phyloP scores from a whole-genome alignment of 2,329 filamentous ascomycete species.

The Neopestalotiopsis sp. region DNA sequence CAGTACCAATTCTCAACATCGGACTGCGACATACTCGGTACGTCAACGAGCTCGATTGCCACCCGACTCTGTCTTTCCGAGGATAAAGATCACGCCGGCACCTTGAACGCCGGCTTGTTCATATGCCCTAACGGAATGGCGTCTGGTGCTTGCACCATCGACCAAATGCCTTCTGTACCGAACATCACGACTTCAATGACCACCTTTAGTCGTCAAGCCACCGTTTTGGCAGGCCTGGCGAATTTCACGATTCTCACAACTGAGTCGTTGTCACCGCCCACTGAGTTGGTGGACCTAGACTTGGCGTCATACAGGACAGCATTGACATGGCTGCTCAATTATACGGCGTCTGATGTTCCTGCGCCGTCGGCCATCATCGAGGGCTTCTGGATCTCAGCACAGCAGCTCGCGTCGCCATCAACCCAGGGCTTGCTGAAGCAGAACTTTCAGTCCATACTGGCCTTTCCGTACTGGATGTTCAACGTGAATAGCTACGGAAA shows the following conservation, averaged over 20 bases:
- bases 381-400: slow-evolving; percentile 23
- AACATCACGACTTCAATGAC: no score
- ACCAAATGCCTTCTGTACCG: no score
- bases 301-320: slow-evolving; percentile 19
- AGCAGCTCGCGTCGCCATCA: slow-evolving; percentile 12
- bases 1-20: background rate
- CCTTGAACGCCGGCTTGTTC: no score
- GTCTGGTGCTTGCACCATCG: no score
- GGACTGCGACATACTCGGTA: background rate
- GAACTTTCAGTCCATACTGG: slow-evolving; percentile 29
- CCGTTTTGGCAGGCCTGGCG: no score
- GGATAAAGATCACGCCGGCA: no score
- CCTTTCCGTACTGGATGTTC: slow-evolving; percentile 31
- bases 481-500: slow-evolving; percentile 24
- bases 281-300: background rate
- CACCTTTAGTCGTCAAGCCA: no score
- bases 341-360: slow-evolving; percentile 23
- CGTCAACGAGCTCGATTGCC: background rate
- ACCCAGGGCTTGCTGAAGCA: slow-evolving; percentile 24
- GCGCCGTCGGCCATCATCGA: slow-evolving; percentile 23
- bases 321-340: slow-evolving; percentile 26
- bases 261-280: no score
- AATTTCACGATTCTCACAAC: no score
- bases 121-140: no score
- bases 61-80: background rate